Base-by-base conservation (phyloP, 495 filamentous ascomycete genomes). In the Pseudotulostoma volvatum region DNA sequence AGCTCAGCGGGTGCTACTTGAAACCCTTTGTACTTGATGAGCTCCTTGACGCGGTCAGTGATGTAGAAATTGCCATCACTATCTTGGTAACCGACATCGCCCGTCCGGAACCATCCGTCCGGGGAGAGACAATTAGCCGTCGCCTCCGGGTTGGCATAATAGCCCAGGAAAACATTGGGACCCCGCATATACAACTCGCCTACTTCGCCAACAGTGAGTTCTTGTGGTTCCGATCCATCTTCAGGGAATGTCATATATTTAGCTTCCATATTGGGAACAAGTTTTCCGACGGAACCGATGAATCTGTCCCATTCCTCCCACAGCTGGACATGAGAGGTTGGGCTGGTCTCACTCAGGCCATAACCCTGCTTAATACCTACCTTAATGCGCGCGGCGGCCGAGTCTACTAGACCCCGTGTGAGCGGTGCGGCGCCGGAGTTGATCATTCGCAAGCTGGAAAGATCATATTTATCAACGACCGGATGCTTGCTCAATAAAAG, bases 21-120 rank as follows among this genome's bases (percentile, higher is more conserved):
- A 63, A 88, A 87, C 9, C 84, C 85, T 51, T 74, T 72, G 55
- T 90, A 90, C 60, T 92, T 92, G 60, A 93, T 90, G 33, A 93
- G 60, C 55, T 93, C 84, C 66, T 93, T 93, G 15, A 84, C 67
- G n/a, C 84, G 77, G 47, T 88, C 84, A 1, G 82, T 85, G 51
- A 87, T 77, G 57, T 60, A 77, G 51, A 81, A 73, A 45, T 77
- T 69, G 3, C 73, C 74, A 28, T 76, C 57, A 18, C 55, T 44
- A 35, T 77, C 68, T 45, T 76, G 64, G 43, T 77, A 69, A 2
- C 74, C 74, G 13, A 79, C 69, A 45, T 81, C 76, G 2, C 76
- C 76, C 2, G 75, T 79, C 33, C 71, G 72, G 50, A 76, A 75
- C 66, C 67, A 81, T 0, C 68, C 70, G 53, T 72, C 68, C 3